Evolutionary conservation across 768 basidiomycete genomes (phyloP).

Genomic region (Pisolithus albus): DNA sequence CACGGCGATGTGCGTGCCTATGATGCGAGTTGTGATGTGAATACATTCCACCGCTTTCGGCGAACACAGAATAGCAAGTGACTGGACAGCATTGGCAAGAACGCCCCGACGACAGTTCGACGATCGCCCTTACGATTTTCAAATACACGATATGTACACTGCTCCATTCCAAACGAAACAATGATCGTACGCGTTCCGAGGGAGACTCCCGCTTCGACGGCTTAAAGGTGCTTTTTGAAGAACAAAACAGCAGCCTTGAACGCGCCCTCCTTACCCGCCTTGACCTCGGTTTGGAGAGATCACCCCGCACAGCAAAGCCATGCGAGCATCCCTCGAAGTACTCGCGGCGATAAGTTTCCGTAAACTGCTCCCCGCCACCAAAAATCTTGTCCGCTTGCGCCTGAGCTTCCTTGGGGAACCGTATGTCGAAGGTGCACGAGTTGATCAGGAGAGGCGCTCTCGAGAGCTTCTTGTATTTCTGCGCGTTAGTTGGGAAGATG

Average conservation of each 20-base stretch:
- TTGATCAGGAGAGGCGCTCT: slow-evolving; percentile 62
- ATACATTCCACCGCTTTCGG: too few species aligned
- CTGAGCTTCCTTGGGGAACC: slow-evolving; percentile 44
- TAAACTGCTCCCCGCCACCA: slow-evolving; percentile 38
- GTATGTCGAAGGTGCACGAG: slow-evolving; percentile 46
- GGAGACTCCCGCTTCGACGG: too few species aligned
- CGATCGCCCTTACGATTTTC: too few species aligned
- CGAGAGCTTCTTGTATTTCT: slow-evolving; percentile 43
- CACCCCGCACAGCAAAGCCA: slow-evolving; percentile 48
- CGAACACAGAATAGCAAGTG: too few species aligned
- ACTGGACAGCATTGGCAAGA: too few species aligned
- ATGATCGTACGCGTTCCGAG: too few species aligned
- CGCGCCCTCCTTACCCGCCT: slow-evolving; percentile 56
- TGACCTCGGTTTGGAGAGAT: slow-evolving; percentile 43
- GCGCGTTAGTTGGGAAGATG: neutral
- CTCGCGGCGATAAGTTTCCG: slow-evolving; percentile 43
- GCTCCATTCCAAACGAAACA: too few species aligned
- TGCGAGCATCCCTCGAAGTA: slow-evolving; percentile 45
- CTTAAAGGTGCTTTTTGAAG: slow-evolving; percentile 34
- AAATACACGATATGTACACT: too few species aligned
- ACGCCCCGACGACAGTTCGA: too few species aligned
- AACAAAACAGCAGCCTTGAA: slow-evolving; percentile 54
- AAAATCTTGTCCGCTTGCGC: slow-evolving; percentile 44
- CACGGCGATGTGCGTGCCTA: too few species aligned
- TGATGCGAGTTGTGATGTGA: too few species aligned